Conservation (phyloP, 441 rosid genomes). For the Arabidopsis lyrata region DNA sequence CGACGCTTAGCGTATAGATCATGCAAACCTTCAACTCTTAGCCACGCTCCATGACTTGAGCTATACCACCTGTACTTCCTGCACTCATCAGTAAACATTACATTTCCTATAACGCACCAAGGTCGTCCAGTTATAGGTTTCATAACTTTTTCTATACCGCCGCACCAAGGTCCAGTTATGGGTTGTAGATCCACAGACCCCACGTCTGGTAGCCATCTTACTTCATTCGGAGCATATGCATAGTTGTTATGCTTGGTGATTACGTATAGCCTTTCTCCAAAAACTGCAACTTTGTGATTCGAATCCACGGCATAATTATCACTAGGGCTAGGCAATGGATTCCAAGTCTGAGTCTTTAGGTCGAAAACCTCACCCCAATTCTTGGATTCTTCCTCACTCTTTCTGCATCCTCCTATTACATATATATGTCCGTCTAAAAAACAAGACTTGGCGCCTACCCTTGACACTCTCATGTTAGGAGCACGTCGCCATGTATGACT, state of each 20-base stretch:
- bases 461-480: slow-evolving; percentile 5
- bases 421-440: slow-evolving; percentile 2
- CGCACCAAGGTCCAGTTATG: background rate
- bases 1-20: background rate
- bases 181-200: background rate
- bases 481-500: slow-evolving; percentile 26
- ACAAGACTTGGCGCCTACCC: background rate
- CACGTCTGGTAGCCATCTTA: background rate
- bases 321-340: slow-evolving; percentile 6
- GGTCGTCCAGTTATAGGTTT: no score
- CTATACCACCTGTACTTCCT: background rate
- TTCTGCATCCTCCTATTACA: background rate
- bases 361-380: background rate
- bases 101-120: slow-evolving; percentile 15
- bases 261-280: background rate
- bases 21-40: background rate
- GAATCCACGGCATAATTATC: background rate
- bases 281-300: background rate
- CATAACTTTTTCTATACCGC: no score
- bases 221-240: slow-evolving; percentile 3
- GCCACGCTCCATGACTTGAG: background rate
- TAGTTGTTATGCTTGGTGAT: background rate
- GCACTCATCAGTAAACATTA: background rate
- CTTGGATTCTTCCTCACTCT: no score
- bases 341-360: slow-evolving; percentile 21